Conservation (phyloP, 331 rosid species). For the Malus hybrid region DNA sequence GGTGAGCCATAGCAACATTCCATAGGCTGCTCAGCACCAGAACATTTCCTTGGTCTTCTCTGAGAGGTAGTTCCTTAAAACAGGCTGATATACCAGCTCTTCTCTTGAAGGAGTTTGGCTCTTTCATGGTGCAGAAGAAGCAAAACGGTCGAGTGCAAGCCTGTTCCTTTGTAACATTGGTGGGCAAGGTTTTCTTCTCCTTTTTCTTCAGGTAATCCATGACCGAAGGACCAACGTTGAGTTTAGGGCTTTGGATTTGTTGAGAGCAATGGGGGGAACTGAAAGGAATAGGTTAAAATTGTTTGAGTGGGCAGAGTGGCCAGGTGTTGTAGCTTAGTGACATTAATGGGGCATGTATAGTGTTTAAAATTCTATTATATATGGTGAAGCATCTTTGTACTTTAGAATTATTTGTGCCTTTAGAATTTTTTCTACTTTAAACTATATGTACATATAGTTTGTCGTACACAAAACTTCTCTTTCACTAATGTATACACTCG, state of each 20-base stretch:
- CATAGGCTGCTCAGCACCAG: constrained; percentile 61
- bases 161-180: constrained; percentile 15
- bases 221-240: background rate
- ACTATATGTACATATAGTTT: no score
- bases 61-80: constrained; percentile 39
- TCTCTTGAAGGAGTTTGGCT: constrained; percentile 34
- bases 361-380: constrained; percentile 1
- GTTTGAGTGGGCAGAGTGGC: background rate
- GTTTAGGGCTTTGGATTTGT: constrained; percentile 12
- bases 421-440: no score
- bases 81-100: constrained; percentile 30
- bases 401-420: background rate
- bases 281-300: background rate
- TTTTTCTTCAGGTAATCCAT: constrained; percentile 38
- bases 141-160: constrained; percentile 36
- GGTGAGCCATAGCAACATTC: constrained; percentile 77
- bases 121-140: constrained; percentile 72
- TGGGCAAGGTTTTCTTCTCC: constrained; percentile 23
- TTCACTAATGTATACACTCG: no score
- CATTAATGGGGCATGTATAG: constrained; percentile 28
- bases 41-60: constrained; percentile 43
- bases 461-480: no score
- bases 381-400: background rate
- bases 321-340: constrained; percentile 1
- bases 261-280: background rate